Percentiles rank a stretch among this genome's conserved stretches.
These are phyloP conservation scores for Atalantia buxifolia DNA, from an alignment of 345 rosid species.

Conservation along the genomic window DNA sequence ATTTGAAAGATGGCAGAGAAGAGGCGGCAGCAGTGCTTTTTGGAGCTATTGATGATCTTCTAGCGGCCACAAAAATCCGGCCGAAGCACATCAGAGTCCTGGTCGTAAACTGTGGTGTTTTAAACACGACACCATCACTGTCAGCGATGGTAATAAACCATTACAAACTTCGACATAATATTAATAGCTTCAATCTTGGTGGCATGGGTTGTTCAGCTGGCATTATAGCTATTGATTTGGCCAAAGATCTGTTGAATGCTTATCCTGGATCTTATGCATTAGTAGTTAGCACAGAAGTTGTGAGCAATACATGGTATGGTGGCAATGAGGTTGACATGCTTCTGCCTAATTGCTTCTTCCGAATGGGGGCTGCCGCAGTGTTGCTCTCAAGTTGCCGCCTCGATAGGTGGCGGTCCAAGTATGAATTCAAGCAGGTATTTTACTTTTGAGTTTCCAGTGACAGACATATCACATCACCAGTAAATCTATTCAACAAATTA, in stretches of 20 bases:
- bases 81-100: constrained; percentile 54
- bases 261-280: constrained; percentile 57
- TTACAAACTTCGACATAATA: constrained; percentile 59
- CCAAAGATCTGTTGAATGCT: constrained; percentile 49
- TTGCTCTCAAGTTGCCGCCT: constrained; percentile 57
- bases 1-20: constrained; percentile 53
- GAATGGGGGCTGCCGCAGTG: constrained; percentile 73
- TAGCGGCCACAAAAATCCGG: constrained; percentile 44
- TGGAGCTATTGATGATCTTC: constrained; percentile 60
- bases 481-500: not conserved
- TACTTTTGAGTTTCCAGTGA: no score
- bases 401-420: constrained; percentile 60
- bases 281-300: constrained; percentile 64
- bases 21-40: constrained; percentile 68
- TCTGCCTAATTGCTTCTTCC: constrained; percentile 67
- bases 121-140: constrained; percentile 65
- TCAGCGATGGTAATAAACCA: constrained; percentile 72
- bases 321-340: constrained; percentile 60
- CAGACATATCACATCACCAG: not conserved
- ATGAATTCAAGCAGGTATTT: constrained; percentile 50
- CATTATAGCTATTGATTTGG: constrained; percentile 64
- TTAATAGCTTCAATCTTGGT: constrained; percentile 69
- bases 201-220: constrained; percentile 87
- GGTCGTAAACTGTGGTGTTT: constrained; percentile 63
- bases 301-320: constrained; percentile 55